Conservation (phyloP, 805 yeast species). For the Helenozyma baotianmanensis region DNA sequence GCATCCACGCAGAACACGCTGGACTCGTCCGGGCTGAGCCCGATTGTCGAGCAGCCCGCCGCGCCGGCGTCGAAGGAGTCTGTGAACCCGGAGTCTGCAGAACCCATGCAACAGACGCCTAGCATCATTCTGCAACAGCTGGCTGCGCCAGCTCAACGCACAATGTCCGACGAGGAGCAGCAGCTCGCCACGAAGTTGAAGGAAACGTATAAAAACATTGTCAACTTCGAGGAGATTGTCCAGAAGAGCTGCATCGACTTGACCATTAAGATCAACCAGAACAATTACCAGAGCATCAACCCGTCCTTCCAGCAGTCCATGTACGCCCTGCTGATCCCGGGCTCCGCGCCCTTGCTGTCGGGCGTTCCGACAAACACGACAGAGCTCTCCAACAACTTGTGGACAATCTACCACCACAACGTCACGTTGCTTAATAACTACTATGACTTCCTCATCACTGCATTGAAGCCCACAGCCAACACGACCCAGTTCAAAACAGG, state of each 20-base stretch:
- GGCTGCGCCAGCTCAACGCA: constrained; percentile 15
- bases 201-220: constrained; percentile 68
- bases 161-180: constrained; percentile 57
- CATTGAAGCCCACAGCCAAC: constrained; percentile 56
- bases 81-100: no score
- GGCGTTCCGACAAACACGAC: constrained; percentile 30
- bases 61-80: constrained; percentile 1
- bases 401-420: constrained; percentile 69
- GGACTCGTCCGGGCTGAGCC: constrained; percentile 38
- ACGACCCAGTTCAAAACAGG: constrained; percentile 61
- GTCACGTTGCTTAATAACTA: constrained; percentile 64
- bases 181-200: constrained; percentile 65
- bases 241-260: constrained; percentile 65
- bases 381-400: constrained; percentile 55
- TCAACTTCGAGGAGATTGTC: constrained; percentile 61
- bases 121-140: background rate
- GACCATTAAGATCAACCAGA: constrained; percentile 44
- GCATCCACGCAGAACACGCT: constrained; percentile 30
- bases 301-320: constrained; percentile 19
- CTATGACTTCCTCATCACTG: constrained; percentile 66
- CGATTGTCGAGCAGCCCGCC: constrained; percentile 19
- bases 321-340: constrained; percentile 12
- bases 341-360: constrained; percentile 8
- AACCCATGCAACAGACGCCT: no score
- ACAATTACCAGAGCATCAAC: constrained; percentile 31